Evolutionary conservation across 192 early-diverging fungal species (phyloP), one percentile per base, ranked within the genome.

Genomic region (Coemansia sp.): DNA sequence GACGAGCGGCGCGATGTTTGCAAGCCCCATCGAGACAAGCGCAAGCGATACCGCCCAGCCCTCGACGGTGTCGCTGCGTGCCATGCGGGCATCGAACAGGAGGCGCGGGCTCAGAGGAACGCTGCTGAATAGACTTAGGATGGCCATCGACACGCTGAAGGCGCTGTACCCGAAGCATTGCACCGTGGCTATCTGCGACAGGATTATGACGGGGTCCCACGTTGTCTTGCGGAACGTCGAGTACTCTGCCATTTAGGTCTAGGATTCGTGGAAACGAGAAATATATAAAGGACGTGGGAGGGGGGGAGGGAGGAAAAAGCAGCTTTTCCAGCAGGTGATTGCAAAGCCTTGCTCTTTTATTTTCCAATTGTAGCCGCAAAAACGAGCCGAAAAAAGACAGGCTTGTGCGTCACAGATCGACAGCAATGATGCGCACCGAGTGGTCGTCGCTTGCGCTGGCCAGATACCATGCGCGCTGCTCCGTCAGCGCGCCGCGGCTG

Each of bases 361-460:
- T n/a, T n/a, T n/a, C n/a, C n/a, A n/a, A n/a, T n/a, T n/a, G n/a
- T n/a, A n/a, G n/a, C n/a, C n/a, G n/a, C n/a, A n/a, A n/a, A n/a
- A n/a, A n/a, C n/a, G n/a, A n/a, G n/a, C n/a, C n/a, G n/a, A n/a
- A n/a, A n/a, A n/a, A n/a, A n/a, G n/a, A n/a, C n/a, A n/a, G n/a
- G n/a, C n/a, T n/a, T 23, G 14, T 21, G 11, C 20, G 8, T 35
- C 44, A 63, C 43, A 77, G 64, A 20, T 60, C 51, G 38, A 81
- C 38, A 4, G 62, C 77, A 49, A 89, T 89, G 20, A 96, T 73
- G 48, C 91, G 85, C 21, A 94, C 87, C 16, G 92, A 88, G 48
- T 88, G 85, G 78, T 96, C 93, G 43, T 87, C 88, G 11, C 89
- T 88, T 46, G 86, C 88, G 55, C 84, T 88, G 6, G 90, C 92